Conservation (phyloP, 2,329 filamentous ascomycete genomes). For the Daldinia sp. region DNA sequence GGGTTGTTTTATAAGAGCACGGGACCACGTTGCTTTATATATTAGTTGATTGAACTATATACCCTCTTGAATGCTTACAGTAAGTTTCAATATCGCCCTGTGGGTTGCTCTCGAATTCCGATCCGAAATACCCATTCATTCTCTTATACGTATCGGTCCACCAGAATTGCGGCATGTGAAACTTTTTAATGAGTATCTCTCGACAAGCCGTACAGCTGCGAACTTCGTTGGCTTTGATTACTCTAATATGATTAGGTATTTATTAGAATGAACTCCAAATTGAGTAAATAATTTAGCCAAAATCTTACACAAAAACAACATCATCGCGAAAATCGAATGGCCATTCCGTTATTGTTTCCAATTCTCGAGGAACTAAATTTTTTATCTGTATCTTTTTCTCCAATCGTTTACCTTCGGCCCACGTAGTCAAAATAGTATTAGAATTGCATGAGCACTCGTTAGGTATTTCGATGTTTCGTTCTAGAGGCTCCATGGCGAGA, state of each 20-base stretch:
- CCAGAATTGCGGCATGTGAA: constrained; percentile 11
- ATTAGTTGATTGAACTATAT: neutral
- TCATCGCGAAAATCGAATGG: neutral
- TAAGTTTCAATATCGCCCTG: neutral
- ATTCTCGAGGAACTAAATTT: neutral
- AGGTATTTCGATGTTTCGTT: too few species aligned
- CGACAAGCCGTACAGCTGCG: neutral
- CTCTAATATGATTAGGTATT: neutral
- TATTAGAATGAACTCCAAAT: neutral
- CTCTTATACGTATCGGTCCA: constrained; percentile 18
- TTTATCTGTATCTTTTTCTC: neutral
- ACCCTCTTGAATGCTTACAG: neutral
- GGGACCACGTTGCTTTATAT: neutral
- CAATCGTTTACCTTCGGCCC: neutral
- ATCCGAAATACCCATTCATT: constrained; percentile 19
- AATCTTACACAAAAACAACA: neutral
- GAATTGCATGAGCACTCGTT: neutral
- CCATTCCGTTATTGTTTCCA: neutral
- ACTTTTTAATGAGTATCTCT: neutral
- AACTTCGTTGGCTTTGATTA: neutral
- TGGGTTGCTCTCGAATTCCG: neutral
- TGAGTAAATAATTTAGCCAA: neutral
- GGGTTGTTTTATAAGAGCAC: neutral
- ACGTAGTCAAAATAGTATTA: neutral
- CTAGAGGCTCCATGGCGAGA: neutral